Base-by-base conservation (phyloP, 2,329 filamentous ascomycete species). In the Fusarium sarcochroum region DNA sequence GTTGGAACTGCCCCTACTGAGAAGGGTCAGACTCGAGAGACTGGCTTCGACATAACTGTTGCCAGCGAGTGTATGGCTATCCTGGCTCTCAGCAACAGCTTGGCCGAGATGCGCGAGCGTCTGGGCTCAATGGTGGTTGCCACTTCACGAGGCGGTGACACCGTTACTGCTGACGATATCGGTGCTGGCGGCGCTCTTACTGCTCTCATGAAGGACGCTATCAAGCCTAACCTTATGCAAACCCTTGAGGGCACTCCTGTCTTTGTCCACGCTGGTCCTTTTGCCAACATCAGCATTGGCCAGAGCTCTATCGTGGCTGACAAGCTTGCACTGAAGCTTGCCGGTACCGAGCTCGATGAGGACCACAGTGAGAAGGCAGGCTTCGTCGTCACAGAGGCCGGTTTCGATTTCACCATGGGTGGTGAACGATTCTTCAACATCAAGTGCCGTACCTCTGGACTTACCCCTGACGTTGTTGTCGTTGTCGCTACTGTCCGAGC, bases 371-470 rank as follows among this genome's bases (percentile, higher is more conserved):
- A 90, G 72, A 95, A 96, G 85, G 89, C 92, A 30, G 96, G 96
- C 11, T 98, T 96, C 75, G 95, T 98, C 21, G 90, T 99, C 37
- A 99, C 96, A 3, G 96, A 99, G 81, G 95, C 96, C 53, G 96
- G 96, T 11, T 99, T 99, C 80, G 96, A 99, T 81, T 99, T 99
- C 83, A 98, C 96, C 75, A 99, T 99, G 96, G 96, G 96, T 69
- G 96, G 96, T 68, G 96, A 99, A 86, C 92, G 96, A 52, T 99
- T 99, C 87, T 98, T 99, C 89, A 98, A 99, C 85, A 98, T 99
- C 86, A 99, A 99, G 87, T 98, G 96, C 84, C 92, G 96, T 63
- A 92, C 94, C 11, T 98, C 95, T 7, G 95, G 95, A 23, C 90
- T 99, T 45, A 89, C 93, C 4, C 96, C 96, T 3, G 96, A 99